Base-by-base conservation (phyloP, 1,139 yeast species). In the Tardiomyces depauwii region DNA sequence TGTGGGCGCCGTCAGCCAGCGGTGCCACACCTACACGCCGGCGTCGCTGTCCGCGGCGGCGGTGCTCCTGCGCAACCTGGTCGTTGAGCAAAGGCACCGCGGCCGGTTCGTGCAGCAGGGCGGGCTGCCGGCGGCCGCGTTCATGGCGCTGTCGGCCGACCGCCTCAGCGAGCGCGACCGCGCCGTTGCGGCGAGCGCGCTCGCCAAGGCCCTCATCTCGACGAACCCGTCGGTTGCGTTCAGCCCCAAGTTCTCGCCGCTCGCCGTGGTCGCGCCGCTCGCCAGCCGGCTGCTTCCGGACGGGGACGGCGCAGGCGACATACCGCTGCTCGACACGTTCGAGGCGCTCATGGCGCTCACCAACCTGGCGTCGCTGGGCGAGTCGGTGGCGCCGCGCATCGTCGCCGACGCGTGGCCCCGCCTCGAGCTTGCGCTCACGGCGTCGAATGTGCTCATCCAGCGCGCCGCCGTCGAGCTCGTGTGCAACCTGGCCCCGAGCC, bases 311-410 rank as follows among this genome's bases (percentile, higher is more conserved):
- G 45, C 46, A 16, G 48, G 56, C 13, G 56, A 49, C 12, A 47
- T 60, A 2, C 63, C 64, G 10, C 53, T 64, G 33, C 56, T 68
- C 18, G 77, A 73, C 48, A 60, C 66, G 1, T 70, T 70, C 48
- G 77, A 74, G 54, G 64, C 75, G 1, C 58, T 74, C 36, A 55
- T 73, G 38, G 77, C 78, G 0, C 59, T 74, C 36, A 74, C 78
- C 2, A 74, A 74, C 50, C 53, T 74, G 19, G 76, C 77, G 2
- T 66, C 76, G 2, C 54, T 62, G 7, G 64, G 62, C 33, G 62
- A 61, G 32, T 62, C 60, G 14, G 58, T 56, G 16, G 63, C 70
- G 41, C 61, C 71, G 14, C 62, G 60, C 30, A 62, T 69, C 16
- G 59, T 62, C 16, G 51, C 56, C 9, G 52, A 57, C 9, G 69